These are phyloP conservation scores for Chloranthus sessilifolius DNA, from an alignment of 164 flowering plant genomes.

Conservation along the genomic window DNA sequence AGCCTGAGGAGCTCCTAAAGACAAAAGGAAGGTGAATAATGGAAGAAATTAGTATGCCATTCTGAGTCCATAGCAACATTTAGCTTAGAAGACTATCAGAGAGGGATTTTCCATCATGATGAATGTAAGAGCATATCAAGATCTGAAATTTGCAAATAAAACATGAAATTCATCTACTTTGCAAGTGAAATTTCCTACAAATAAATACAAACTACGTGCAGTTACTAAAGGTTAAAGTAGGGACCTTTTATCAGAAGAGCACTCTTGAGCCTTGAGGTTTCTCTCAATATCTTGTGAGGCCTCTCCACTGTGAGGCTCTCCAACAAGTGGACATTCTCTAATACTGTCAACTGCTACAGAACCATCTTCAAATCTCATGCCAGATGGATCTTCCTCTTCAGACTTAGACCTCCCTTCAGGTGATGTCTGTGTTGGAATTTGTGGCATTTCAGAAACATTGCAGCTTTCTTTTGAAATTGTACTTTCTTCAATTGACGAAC, in stretches of 20 bases:
- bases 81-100: background rate
- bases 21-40: too few relatives aligned
- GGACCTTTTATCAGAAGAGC: background rate
- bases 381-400: background rate
- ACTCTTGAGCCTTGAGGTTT: background rate
- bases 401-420: too few relatives aligned
- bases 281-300: slow-evolving; percentile 1
- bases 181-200: background rate
- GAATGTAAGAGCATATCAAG: background rate
- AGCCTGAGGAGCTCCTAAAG: too few relatives aligned
- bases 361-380: background rate
- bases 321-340: background rate
- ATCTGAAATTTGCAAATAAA: background rate
- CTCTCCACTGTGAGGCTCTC: background rate
- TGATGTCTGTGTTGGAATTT: background rate
- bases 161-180: background rate
- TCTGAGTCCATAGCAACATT: background rate
- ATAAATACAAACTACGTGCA: background rate
- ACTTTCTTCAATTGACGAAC: background rate
- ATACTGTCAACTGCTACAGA: background rate
- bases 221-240: background rate
- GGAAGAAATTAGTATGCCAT: too few relatives aligned
- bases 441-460: background rate
- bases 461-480: background rate
- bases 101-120: background rate